Base-by-base conservation (phyloP, 2,329 filamentous ascomycete genomes). In the Daldinia sp. region DNA sequence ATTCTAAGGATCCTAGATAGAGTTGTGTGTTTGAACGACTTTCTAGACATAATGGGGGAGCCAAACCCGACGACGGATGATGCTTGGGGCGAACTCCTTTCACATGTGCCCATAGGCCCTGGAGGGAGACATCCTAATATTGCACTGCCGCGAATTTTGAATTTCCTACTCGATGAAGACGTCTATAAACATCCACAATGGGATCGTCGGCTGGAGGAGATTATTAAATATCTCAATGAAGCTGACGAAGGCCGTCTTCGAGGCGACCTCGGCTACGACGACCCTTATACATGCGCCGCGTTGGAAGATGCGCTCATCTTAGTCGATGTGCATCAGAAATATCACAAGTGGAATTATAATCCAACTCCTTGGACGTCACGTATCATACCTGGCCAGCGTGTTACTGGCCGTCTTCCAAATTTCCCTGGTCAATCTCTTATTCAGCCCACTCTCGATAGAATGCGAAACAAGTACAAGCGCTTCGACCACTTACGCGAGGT, bases 131-230 rank as follows among this genome's bases (percentile, higher is more conserved):
- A 79, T 39, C 81, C 80, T 70, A 76, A 73, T 37, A 74, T 80
- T 53, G 73, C 73, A 20, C 72, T 80, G 1, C 81, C 81, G 1
- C 71, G 68, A 35, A 74, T 82, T 35, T 65, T 78, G 48, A 82
- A 82, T 69, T 88, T 86, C 67, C 81, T 89, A 23, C 74, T 80
- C 3, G 84, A 86, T 33, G 81, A 85, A 67, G 84, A 88, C 69
- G 72, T 76, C 5, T 80, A 83, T 63, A 80, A 82, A 15, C 81
- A 80, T 63, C 50, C 78, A 1, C 70, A 78, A 48, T 78, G 73
- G 72, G 6, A 53, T 5, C 9, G 13, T 5, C 74, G 58, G 37
- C 53, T 76, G 4, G 42, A 56, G 13, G 26, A 80, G 62, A 74
- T 84, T 12, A 72, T 73, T 18, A 73, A 78, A 28, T 86, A 85